Evolutionary conservation across 768 basidiomycete genomes (phyloP).

Genomic region (Clitopilus hobsonii): DNA sequence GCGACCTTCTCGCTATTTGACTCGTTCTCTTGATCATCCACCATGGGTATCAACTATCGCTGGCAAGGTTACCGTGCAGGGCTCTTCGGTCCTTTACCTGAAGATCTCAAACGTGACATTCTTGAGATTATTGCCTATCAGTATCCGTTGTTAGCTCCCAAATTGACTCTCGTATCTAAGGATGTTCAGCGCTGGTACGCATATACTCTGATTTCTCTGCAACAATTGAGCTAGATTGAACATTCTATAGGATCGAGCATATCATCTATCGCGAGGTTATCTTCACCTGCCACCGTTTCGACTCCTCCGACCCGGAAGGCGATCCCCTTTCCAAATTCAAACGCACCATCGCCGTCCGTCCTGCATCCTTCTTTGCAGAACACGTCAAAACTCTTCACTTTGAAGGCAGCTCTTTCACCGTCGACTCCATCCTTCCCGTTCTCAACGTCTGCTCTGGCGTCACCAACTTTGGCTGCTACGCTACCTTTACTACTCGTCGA

Average conservation of each 20-base stretch:
- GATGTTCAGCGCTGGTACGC: constrained; percentile 13
- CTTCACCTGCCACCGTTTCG: constrained; percentile 8
- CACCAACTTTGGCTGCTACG: constrained; percentile 12
- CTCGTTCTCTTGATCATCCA: not conserved
- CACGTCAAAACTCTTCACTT: constrained; percentile 4
- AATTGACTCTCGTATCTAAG: constrained; percentile 12
- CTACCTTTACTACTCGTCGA: not conserved
- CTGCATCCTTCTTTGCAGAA: constrained; percentile 4
- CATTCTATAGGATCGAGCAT: constrained; percentile 11
- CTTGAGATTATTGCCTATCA: constrained; percentile 10
- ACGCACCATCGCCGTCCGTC: not conserved
- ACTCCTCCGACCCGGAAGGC: not conserved
- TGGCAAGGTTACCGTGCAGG: constrained; percentile 1
- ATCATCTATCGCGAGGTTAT: constrained; percentile 15
- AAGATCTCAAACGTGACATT: constrained; percentile 16
- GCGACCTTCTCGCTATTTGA: not conserved
- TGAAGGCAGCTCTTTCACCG: not conserved
- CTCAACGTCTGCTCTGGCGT: constrained; percentile 5
- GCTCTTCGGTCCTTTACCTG: constrained; percentile 7
- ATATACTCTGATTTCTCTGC: not conserved
- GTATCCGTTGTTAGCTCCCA: constrained; percentile 7
- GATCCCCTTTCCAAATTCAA: not conserved
- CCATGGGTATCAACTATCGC: not conserved
- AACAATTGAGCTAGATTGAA: not conserved
- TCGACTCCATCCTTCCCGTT: constrained; percentile 1